These are phyloP conservation scores for Exophiala sp. DNA, from an alignment of 2,329 filamentous ascomycete species.

Conservation along the genomic window DNA sequence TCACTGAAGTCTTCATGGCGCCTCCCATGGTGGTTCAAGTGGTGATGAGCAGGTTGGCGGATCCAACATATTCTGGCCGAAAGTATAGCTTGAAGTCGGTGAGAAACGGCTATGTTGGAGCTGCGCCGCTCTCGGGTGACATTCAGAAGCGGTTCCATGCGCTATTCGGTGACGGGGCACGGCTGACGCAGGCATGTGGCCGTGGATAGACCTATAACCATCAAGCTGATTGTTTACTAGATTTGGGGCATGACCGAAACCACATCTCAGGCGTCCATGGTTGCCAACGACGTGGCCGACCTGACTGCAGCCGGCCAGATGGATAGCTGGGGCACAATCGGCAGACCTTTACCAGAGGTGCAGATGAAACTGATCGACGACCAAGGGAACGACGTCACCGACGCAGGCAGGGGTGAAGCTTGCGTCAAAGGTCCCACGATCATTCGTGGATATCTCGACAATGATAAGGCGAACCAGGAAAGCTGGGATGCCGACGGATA, in stretches of 20 bases:
- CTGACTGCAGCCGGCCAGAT: too few species aligned
- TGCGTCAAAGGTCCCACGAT: slow-evolving; percentile 39
- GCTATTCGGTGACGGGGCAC: slow-evolving; percentile 39
- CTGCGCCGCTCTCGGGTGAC: slow-evolving; percentile 43
- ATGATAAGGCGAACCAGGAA: slow-evolving; percentile 31
- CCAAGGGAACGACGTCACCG: slow-evolving; percentile 50
- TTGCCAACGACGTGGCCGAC: too few species aligned
- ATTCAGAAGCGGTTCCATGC: slow-evolving; percentile 38
- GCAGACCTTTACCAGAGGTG: too few species aligned
- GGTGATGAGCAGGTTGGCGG: too few species aligned
- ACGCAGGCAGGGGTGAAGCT: slow-evolving; percentile 45
- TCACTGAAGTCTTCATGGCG: slow-evolving; percentile 46
- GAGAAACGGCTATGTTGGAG: slow-evolving; percentile 43
- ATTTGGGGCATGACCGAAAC: slow-evolving; percentile 55
- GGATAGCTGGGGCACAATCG: too few species aligned
- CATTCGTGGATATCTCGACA: slow-evolving; percentile 37
- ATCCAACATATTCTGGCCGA: slow-evolving; percentile 27
- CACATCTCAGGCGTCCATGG: too few species aligned
- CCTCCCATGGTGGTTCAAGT: slow-evolving; percentile 44
- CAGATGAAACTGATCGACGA: slow-evolving; percentile 56
- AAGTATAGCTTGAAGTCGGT: slow-evolving; percentile 36
- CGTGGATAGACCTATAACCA: too few species aligned
- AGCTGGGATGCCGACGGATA: slow-evolving; percentile 45
- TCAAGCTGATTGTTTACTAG: too few species aligned
- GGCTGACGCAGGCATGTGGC: slow-evolving; percentile 43